Conservation (phyloP, 2,329 filamentous ascomycete species). For the Hymenoscyphus albidus region DNA sequence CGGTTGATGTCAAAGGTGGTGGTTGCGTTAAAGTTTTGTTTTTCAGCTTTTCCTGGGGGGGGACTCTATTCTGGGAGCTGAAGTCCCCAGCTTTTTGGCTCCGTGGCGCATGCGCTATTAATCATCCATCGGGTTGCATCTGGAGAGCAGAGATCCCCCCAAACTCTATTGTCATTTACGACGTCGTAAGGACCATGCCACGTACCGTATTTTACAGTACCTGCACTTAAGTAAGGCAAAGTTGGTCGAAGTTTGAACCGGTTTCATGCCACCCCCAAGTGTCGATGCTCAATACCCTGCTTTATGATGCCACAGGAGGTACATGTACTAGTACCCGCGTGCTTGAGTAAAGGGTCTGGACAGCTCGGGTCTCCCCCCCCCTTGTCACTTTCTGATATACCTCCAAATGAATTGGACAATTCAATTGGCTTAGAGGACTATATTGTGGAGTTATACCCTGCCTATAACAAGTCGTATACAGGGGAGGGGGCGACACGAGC, state of each 20-base stretch:
- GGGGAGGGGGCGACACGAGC: too few species aligned
- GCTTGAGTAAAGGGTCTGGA: too few species aligned
- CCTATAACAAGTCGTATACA: too few species aligned
- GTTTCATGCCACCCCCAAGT: background rate
- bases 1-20: background rate
- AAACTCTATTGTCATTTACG: background rate
- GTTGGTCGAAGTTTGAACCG: background rate
- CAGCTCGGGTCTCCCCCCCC: too few species aligned
- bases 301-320: background rate
- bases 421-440: too few species aligned
- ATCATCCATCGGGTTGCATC: conserved; percentile 9
- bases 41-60: background rate
- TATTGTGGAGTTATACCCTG: too few species aligned
- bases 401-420: too few species aligned
- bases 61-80: conserved; percentile 6
- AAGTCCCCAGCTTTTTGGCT: conserved; percentile 8
- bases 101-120: conserved; percentile 11
- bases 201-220: background rate
- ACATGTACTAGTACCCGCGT: background rate
- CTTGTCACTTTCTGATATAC: too few species aligned
- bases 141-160: background rate
- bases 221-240: background rate
- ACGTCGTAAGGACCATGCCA: background rate
- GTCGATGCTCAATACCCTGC: background rate
- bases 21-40: background rate